Base-by-base conservation (phyloP, 148 eudicot species). In the Suaeda aralocaspica region DNA sequence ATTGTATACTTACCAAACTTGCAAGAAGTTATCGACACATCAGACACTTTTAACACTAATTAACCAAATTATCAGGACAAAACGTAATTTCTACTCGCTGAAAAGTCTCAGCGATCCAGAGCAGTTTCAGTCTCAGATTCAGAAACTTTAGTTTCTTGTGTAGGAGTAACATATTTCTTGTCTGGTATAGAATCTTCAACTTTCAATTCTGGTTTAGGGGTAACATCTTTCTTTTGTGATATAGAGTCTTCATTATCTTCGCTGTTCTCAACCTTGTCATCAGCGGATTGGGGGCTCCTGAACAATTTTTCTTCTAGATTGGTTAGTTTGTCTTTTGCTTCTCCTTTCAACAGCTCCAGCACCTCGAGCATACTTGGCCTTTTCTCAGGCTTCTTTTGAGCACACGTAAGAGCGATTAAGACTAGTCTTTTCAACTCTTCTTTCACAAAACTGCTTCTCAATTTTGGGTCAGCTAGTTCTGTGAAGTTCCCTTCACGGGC, bases 301-400 rank as follows among this genome's bases (percentile, higher is more conserved):
- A 83, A 87, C 77, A 93, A 53, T 26, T 82, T 85, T 64, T 86
- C 86, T 77, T 88, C 89, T 13, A 94, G 49, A 51, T 53, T 72
- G 10, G 72, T 63, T 19, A 89, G 65, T 66, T 83, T 87, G 56
- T 86, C 92, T 42, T 87, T 84, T 18, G 82, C 66, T 52, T 89
- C 85, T 59, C 92, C 98, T 76, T 85, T 88, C 52, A 89, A 76
- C 30, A 90, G 69, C 62, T 84, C 97, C 41, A 93, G 77, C 68
- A 89, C 98, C 64, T 88, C 88, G 22, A 82, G 79, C 85, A 94
- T 94, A n/a, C 82, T 87, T 6, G 92, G 98, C 64, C 98, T 84
- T 79, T 77, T 94, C 75, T 91, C 92, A 0, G 92, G 88, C 57
- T 24, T 64, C 70, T 58, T 87, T 8, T 87, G 88, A 12, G 92